A percentile compares a stretch with the other conserved stretches of the same genome.
Conservation (phyloP, 2,329 filamentous ascomycete genomes). For the Monilinia fructicola region DNA sequence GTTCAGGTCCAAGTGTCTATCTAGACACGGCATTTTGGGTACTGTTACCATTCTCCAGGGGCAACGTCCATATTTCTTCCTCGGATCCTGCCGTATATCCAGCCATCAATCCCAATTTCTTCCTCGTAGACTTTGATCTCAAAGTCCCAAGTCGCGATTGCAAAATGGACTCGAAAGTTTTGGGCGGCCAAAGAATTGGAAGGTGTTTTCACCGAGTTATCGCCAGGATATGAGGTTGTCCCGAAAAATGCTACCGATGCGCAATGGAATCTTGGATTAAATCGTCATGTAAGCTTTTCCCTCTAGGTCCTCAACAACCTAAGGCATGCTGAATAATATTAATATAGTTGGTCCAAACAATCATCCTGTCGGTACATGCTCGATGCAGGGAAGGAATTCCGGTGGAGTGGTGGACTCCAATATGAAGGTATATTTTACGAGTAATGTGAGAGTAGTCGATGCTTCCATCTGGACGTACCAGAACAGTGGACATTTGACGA, state of each 20-base stretch:
- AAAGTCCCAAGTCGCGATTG: slow-evolving; percentile 35
- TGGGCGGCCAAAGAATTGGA: slow-evolving; percentile 21
- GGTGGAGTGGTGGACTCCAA: slow-evolving; percentile 31
- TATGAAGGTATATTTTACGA: slow-evolving; percentile 31
- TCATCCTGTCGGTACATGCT: slow-evolving; percentile 31
- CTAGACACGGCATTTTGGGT: slow-evolving; percentile 44
- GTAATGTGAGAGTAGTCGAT: slow-evolving; percentile 31
- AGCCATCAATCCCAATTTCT: slow-evolving; percentile 46
- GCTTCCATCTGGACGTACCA: slow-evolving; percentile 29
- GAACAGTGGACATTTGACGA: slow-evolving; percentile 29
- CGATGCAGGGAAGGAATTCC: slow-evolving; percentile 28
- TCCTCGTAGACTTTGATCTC: slow-evolving; percentile 47
- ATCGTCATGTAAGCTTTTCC: slow-evolving; percentile 21
- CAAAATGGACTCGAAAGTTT: slow-evolving; percentile 27
- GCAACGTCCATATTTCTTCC: slow-evolving; percentile 45
- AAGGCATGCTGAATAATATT: neutral
- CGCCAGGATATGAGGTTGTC: slow-evolving; percentile 22
- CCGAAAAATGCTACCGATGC: slow-evolving; percentile 25
- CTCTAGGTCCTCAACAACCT: neutral
- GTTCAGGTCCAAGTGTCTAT: slow-evolving; percentile 32
- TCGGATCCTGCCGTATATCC: slow-evolving; percentile 42
- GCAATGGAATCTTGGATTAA: slow-evolving; percentile 25
- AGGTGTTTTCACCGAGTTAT: slow-evolving; percentile 15
- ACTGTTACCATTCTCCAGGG: slow-evolving; percentile 47
- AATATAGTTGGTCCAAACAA: slow-evolving; percentile 22